phyloP scores from a whole-genome alignment of 129 eudicot genomes.

The Chrysanthemum lavandulifolium region DNA sequence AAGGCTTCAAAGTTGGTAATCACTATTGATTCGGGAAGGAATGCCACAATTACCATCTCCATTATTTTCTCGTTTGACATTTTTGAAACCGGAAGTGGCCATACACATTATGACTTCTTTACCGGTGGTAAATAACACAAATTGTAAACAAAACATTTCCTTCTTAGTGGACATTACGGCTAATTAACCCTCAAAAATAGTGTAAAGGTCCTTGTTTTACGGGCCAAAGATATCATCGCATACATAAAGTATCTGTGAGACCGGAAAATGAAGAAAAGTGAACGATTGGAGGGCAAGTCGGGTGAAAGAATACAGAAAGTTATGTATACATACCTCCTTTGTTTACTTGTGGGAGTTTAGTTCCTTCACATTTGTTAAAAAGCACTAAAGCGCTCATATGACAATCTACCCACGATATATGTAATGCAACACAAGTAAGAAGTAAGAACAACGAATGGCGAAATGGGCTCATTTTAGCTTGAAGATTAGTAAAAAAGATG shows the following conservation, averaged over 20 bases:
- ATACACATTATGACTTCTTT: slow-evolving; percentile 8
- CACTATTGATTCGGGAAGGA: not conserved
- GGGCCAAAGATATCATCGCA: slow-evolving; percentile 94
- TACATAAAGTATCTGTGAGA: slow-evolving; percentile 63
- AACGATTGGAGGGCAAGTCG: not conserved
- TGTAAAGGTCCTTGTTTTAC: slow-evolving; percentile 87
- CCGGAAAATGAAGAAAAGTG: slow-evolving; percentile 3
- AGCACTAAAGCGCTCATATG: slow-evolving; percentile 95
- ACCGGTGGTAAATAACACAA: slow-evolving; percentile 11
- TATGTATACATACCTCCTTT: slow-evolving; percentile 62
- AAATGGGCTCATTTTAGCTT: too few species aligned
- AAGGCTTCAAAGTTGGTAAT: not conserved
- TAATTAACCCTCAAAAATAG: slow-evolving; percentile 70
- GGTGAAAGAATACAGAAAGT: not conserved
- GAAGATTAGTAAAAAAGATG: not conserved
- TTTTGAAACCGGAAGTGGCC: not conserved
- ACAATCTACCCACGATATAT: slow-evolving; percentile 67
- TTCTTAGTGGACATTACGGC: slow-evolving; percentile 67
- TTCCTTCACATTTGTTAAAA: slow-evolving; percentile 93
- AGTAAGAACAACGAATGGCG: not conserved
- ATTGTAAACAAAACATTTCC: not conserved
- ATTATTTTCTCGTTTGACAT: slow-evolving; percentile 4
- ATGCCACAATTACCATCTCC: not conserved
- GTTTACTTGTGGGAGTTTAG: slow-evolving; percentile 94
- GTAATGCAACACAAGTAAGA: not conserved